Base-by-base conservation (phyloP, 2,329 filamentous ascomycete species). In the Coniochaeta ligniaria region DNA sequence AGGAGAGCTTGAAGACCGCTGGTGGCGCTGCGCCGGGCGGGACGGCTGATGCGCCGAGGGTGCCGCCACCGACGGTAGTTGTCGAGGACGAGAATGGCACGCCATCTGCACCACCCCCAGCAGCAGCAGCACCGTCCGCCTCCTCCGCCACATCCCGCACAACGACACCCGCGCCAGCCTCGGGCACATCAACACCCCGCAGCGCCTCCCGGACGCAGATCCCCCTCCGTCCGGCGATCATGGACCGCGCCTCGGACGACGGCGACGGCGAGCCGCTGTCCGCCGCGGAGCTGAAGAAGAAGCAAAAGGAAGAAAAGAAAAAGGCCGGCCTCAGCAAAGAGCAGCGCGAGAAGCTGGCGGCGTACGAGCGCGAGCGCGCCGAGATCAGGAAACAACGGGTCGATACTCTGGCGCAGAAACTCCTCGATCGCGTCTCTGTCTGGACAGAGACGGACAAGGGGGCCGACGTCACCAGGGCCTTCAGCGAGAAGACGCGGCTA, bases 401-500 rank as follows among this genome's bases (percentile, higher is more conserved):
- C 28, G 86, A 92, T 62, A 95, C 86, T 7, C 83, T 99, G 17
- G 81, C 87, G 14, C 86, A 87, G 73, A 98, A 98, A 78, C 83
- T 99, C 26, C 78, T 95, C 62, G 92, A 97, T 73, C 89, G 93
- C 61, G 85, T 98, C 70, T 93, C 89, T 65, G 87, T 98, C 47
- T 98, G 93, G 94, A 97, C 95, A 6, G 95, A 99, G 80, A 97
- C 94, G 3, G 95, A 98, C 77, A 96, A 95, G 78, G 85, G 89
- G 54, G 63, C 76, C 16, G 92, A 96, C 67, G 91, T 97, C 62
- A 98, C 94, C 36, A 79, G 78, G 61, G 91, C 95, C 0, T 99
- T 98, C 80, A 88, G 93, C 73, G 91, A 94, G 73, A 97, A 99
- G 84, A 97, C 91, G 66, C 85, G 88, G 45, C 86, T 98, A 45